These are phyloP conservation scores for Termitomyces sp. DNA, from an alignment of 768 basidiomycete species.

Conservation along the genomic window DNA sequence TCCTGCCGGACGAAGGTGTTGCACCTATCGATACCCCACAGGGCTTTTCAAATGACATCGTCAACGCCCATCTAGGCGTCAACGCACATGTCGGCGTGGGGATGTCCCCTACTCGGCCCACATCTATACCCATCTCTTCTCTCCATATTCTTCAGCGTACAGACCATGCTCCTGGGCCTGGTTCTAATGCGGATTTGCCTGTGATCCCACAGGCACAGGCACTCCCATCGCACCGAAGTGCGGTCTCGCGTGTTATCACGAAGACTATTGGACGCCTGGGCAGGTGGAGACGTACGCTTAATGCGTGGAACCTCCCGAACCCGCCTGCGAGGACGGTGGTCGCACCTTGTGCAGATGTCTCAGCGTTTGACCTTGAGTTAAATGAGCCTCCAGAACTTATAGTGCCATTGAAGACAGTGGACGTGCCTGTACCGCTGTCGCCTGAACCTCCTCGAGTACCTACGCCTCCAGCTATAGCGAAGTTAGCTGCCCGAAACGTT, in stretches of 20 bases:
- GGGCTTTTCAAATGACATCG: slow-evolving; percentile 40
- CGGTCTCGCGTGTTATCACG: slow-evolving; percentile 72
- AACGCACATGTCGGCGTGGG: slow-evolving; percentile 32
- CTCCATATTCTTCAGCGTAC: slow-evolving; percentile 37
- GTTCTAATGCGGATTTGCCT: slow-evolving; percentile 24
- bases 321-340: slow-evolving; percentile 24
- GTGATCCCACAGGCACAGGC: slow-evolving; percentile 37
- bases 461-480: slow-evolving; percentile 2
- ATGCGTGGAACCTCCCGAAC: slow-evolving; percentile 32
- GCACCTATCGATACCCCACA: slow-evolving; percentile 24
- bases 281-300: slow-evolving; percentile 77
- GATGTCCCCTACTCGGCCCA: slow-evolving; percentile 37
- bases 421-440: slow-evolving; percentile 6
- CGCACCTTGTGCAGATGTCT: slow-evolving; percentile 45
- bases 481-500: background rate
- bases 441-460: slow-evolving; percentile 10
- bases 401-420: slow-evolving; percentile 1
- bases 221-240: slow-evolving; percentile 55
- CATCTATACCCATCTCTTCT: slow-evolving; percentile 52
- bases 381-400: slow-evolving; percentile 57
- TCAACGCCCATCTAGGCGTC: slow-evolving; percentile 45
- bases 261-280: slow-evolving; percentile 83
- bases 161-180: slow-evolving; percentile 30
- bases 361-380: slow-evolving; percentile 70
- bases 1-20: slow-evolving; percentile 50